Evolutionary conservation across 2,329 filamentous ascomycete genomes (phyloP).

Genomic region (Colletotrichum somersetense): DNA sequence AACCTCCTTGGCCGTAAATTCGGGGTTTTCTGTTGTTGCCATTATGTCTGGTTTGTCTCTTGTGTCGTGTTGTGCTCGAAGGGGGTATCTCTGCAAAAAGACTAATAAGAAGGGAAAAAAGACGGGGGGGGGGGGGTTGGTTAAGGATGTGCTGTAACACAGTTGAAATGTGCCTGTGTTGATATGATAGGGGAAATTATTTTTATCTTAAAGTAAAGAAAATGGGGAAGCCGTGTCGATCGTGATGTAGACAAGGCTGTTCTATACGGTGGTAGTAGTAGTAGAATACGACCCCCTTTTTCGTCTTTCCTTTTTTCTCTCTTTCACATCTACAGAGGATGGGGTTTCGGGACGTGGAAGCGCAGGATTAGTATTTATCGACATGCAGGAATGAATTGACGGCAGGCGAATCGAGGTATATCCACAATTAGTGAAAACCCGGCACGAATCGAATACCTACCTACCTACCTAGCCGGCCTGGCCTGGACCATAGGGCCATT

Average conservation of each 20-base stretch:
- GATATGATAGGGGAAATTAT: conserved; percentile 16
- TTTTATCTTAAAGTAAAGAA: not conserved
- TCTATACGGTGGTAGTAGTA: not conserved
- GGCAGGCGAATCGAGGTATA: not conserved
- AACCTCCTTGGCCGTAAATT: conserved; percentile 57
- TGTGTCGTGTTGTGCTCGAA: not conserved
- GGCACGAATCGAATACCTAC: conserved; percentile 6
- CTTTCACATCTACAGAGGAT: not conserved
- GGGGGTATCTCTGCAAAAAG: conserved; percentile 19
- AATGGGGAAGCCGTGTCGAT: conserved; percentile 2
- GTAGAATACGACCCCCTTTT: not conserved
- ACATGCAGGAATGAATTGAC: not conserved
- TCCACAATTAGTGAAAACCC: conserved; percentile 32
- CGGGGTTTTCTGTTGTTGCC: conserved; percentile 42
- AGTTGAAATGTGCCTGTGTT: not conserved
- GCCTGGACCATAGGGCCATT: too few species aligned
- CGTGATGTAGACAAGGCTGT: conserved; percentile 11
- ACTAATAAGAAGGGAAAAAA: not conserved
- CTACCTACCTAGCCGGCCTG: too few species aligned
- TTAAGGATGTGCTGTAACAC: not conserved
- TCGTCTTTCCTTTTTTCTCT: not conserved
- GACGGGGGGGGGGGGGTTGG: too few species aligned
- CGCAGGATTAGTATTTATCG: conserved; percentile 25
- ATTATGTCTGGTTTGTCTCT: conserved; percentile 20
- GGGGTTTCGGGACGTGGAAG: conserved; percentile 25